Evolutionary conservation across 371 early-diverging fungal genomes (phyloP), one percentile per base, ranked within the genome.

Genomic region (Saksenaea oblongispora): DNA sequence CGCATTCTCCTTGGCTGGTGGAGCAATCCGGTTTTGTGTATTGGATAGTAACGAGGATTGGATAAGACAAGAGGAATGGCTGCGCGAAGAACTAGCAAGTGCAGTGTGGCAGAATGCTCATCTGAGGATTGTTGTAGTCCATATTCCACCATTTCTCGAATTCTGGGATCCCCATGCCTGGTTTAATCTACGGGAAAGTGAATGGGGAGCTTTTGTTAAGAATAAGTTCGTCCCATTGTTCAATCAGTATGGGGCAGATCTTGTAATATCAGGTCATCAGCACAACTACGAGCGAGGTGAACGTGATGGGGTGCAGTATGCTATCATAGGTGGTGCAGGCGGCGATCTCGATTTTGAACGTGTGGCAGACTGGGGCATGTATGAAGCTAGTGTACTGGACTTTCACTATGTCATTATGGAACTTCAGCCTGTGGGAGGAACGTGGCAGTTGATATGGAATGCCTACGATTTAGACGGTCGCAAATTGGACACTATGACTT

Each of bases 231-330:
- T 87, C 2, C 81, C 86, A 1, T 57, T 92, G 41, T 91, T 92
- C 70, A 85, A 87, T 54, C 61, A 84, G 60, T 70, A 86, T 58
- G 75, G 78, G 4, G 89, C 92, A 3, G 92, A 92, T 63, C 66
- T 92, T 34, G 91, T 92, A 2, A 85, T 92, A 7, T 91, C 91
- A 0, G 93, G 93, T 5, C 93, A 92, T 67, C 92, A 92, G 62
- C 93, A 92, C 64, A 92, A 92, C 60, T 92, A 92, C 65, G 87
- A 90, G 72, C 73, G 87, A 35, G 84, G 86, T 15, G 66, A 82
- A 67, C 75, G 75, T 0, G 79, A 84, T 44, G 80, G 82, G 15
- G 69, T 83, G 41, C 73, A 73, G 37, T 81, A 91, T 75, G 66
- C 86, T 1, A 90, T 92, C 54, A 89, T 90, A 37, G 93, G 93